These are phyloP conservation scores for Allium sativum DNA, from an alignment of 106 monocot genomes.

Conservation along the genomic window DNA sequence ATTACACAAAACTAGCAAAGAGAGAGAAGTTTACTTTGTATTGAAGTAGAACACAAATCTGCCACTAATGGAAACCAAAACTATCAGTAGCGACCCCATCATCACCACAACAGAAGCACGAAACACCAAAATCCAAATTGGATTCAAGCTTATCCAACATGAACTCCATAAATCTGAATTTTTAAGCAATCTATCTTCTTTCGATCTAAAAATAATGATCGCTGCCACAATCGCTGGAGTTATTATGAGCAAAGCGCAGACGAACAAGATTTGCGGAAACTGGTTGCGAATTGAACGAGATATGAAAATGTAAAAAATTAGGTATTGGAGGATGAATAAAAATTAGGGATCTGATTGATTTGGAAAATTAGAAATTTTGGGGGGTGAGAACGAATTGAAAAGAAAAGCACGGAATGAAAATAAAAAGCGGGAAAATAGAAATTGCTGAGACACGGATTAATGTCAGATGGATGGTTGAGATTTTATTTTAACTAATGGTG, in stretches of 20 bases:
- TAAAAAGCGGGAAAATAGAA: too few relatives aligned
- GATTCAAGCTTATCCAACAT: slow-evolving; percentile 30
- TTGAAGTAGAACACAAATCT: slow-evolving; percentile 38
- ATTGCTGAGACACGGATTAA: too few relatives aligned
- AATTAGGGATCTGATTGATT: too few relatives aligned
- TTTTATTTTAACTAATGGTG: too few relatives aligned
- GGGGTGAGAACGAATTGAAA: too few relatives aligned
- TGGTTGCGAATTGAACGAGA: too few relatives aligned
- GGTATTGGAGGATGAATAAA: too few relatives aligned
- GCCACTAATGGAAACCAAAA: slow-evolving; percentile 10
- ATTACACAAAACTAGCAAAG: not conserved
- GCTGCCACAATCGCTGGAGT: slow-evolving; percentile 14
- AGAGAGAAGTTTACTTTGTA: slow-evolving; percentile 29
- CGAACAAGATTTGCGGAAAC: too few relatives aligned
- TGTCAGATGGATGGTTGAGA: too few relatives aligned
- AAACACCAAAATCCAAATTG: slow-evolving; percentile 30
- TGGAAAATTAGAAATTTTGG: too few relatives aligned
- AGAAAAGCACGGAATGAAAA: too few relatives aligned
- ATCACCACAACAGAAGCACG: slow-evolving; percentile 16
- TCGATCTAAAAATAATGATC: slow-evolving; percentile 10
- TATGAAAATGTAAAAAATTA: too few relatives aligned
- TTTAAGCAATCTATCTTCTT: slow-evolving; percentile 8
- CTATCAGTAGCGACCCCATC: slow-evolving; percentile 16
- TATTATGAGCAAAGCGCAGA: slow-evolving; percentile 29
- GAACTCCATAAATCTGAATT: slow-evolving; percentile 15